Evolutionary conservation across 805 yeast species (phyloP).

Genomic region (Metschnikowia similis): DNA sequence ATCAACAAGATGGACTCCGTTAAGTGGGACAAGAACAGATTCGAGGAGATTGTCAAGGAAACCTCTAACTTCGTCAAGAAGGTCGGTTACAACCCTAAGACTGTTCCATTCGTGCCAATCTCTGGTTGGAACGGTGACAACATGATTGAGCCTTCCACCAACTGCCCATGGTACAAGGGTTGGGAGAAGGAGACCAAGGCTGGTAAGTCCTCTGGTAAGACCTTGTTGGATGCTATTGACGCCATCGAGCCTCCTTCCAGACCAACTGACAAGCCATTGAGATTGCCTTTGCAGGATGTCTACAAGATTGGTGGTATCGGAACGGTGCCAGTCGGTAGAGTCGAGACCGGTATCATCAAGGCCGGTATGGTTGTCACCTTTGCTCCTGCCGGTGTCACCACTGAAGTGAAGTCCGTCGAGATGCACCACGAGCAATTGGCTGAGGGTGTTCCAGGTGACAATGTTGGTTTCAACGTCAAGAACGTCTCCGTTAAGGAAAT

Average conservation of each 20-base stretch:
- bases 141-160: conserved; percentile 79
- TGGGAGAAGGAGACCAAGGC: conserved; percentile 76
- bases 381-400: conserved; percentile 88
- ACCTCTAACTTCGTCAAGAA: conserved; percentile 76
- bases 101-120: conserved; percentile 76
- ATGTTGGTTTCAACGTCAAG: conserved; percentile 88
- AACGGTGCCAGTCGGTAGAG: conserved; percentile 92
- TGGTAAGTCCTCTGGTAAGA: conserved; percentile 69
- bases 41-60: conserved; percentile 72
- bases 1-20: conserved; percentile 94
- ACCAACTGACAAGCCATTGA: conserved; percentile 83
- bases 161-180: conserved; percentile 89
- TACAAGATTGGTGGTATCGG: conserved; percentile 93
- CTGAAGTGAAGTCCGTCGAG: conserved; percentile 85
- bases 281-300: conserved; percentile 87
- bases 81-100: conserved; percentile 80
- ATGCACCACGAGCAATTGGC: conserved; percentile 80
- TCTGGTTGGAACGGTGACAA: conserved; percentile 93
- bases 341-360: conserved; percentile 88
- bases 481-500: conserved; percentile 84
- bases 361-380: conserved; percentile 87
- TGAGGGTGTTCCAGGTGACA: conserved; percentile 88
- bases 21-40: conserved; percentile 81
- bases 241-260: conserved; percentile 75
- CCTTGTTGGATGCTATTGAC: conserved; percentile 81